A percentile compares a stretch with the other conserved stretches of the same genome.
Conservation (phyloP, 2,329 filamentous ascomycete genomes). For the Arthroderma sp. region DNA sequence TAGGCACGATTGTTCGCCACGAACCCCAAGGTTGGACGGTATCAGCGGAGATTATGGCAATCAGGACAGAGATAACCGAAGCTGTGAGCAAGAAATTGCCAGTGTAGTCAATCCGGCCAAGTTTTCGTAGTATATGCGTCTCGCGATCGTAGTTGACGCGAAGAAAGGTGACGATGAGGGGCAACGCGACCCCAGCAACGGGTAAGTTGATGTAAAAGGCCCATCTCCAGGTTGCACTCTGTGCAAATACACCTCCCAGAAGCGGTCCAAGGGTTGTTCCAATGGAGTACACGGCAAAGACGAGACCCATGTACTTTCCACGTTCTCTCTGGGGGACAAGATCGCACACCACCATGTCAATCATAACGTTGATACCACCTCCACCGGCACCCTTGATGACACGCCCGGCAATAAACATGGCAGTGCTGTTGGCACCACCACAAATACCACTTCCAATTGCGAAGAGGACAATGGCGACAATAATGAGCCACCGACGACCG, state of each 20-base stretch:
- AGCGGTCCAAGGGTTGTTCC: constrained; percentile 16
- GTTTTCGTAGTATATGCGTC: constrained; percentile 21
- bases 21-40: not conserved
- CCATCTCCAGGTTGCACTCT: constrained; percentile 17
- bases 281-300: constrained; percentile 33
- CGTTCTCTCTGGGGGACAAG: constrained; percentile 35
- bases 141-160: constrained; percentile 21
- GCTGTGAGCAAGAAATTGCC: constrained; percentile 1
- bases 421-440: constrained; percentile 31
- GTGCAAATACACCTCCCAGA: constrained; percentile 16
- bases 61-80: not conserved
- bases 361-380: constrained; percentile 35
- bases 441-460: constrained; percentile 39
- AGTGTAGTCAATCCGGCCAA: not conserved
- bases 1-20: not conserved
- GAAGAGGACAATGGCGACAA: constrained; percentile 33
- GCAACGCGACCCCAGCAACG: constrained; percentile 8
- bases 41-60: not conserved
- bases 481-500: constrained; percentile 33
- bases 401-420: constrained; percentile 35
- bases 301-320: constrained; percentile 11
- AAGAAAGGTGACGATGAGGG: constrained; percentile 28
- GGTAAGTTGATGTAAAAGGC: constrained; percentile 18
- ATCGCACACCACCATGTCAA: constrained; percentile 39
- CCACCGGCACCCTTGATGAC: constrained; percentile 38